Evolutionary conservation across 495 filamentous ascomycete genomes (phyloP), one percentile per base, ranked within the genome.

Genomic region (Tetracladium marchalianum): DNA sequence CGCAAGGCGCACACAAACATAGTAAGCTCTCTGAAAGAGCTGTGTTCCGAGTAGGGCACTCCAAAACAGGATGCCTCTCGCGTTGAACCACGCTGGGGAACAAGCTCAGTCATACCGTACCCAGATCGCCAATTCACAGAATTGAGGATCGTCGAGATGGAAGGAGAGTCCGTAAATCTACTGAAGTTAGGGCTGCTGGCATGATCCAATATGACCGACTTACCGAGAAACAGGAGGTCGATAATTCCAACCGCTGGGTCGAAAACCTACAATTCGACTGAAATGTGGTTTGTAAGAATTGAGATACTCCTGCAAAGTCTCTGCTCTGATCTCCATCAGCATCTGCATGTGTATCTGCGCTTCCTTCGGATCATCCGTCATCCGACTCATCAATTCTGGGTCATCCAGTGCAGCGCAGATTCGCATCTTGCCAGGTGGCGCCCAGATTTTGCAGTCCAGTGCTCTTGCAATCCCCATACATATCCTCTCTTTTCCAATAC

Each of bases 331-430:
- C 65, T 96, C 90, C 66, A 88, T 88, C 6, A 99, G 70, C 48
- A 83, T 87, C 48, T 93, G 90, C 90, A 99, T 95, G 66, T 99
- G 92, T 0, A 99, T 87, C 62, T 96, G 92, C 1, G 93, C 92
- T 53, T 85, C 84, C 17, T 67, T 67, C 0, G 92, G 90, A 57
- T 95, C 66, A 31, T 71, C 70, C 0, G 92, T 99, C 52, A 99
- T 69, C 13, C 82, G 73, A 1, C 75, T 69, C 37, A 77, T 67
- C 10, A 99, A 78, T 53, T 93, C 87, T 0, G 83, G 68, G 62
- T 96, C 90, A 60, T 90, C 89, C 10, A 99, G 76, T 44, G 82
- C 85, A 11, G 72, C 67, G 62, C 86, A 90, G n/a, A 96, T 83
- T 41, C 77, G 75, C 54, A 85, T 81, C 61, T 97, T 98, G 31